Evolutionary conservation across 768 basidiomycete species (phyloP).

Genomic region (Psilocybe sp.): DNA sequence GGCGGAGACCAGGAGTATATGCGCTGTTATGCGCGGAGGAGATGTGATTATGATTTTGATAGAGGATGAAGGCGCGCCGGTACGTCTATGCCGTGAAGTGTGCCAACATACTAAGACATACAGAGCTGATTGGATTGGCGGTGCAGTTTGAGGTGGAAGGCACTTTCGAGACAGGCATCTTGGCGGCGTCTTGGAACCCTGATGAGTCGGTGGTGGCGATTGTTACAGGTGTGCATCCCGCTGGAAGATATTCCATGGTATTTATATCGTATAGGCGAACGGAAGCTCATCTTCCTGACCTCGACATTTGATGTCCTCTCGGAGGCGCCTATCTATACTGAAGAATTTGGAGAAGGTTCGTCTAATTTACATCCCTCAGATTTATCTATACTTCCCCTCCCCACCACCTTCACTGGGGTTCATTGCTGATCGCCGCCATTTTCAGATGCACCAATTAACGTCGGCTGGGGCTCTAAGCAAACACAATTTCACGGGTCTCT

Average conservation of each 20-base stretch:
- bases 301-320: slow-evolving; percentile 84
- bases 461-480: slow-evolving; percentile 96
- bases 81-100: slow-evolving; percentile 24
- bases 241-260: neutral
- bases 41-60: slow-evolving; percentile 75
- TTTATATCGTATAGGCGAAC: slow-evolving; percentile 45
- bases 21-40: slow-evolving; percentile 68
- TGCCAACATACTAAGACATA: too few species aligned
- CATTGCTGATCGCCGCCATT: slow-evolving; percentile 4
- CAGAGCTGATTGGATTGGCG: too few species aligned
- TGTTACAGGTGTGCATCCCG: slow-evolving; percentile 58
- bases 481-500: slow-evolving; percentile 97
- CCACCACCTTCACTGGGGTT: slow-evolving; percentile 3
- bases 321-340: slow-evolving; percentile 67
- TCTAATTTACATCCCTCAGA: neutral
- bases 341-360: slow-evolving; percentile 84
- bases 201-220: slow-evolving; percentile 87
- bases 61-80: slow-evolving; percentile 43
- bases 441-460: slow-evolving; percentile 85
- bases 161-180: slow-evolving; percentile 79
- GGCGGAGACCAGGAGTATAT: slow-evolving; percentile 67
- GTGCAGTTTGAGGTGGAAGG: slow-evolving; percentile 78
- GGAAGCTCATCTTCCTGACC: slow-evolving; percentile 86
- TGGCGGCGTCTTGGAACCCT: slow-evolving; percentile 85
- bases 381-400: neutral